phyloP scores from a whole-genome alignment of 2,329 filamentous ascomycete genomes.

The Cadophora malorum region DNA sequence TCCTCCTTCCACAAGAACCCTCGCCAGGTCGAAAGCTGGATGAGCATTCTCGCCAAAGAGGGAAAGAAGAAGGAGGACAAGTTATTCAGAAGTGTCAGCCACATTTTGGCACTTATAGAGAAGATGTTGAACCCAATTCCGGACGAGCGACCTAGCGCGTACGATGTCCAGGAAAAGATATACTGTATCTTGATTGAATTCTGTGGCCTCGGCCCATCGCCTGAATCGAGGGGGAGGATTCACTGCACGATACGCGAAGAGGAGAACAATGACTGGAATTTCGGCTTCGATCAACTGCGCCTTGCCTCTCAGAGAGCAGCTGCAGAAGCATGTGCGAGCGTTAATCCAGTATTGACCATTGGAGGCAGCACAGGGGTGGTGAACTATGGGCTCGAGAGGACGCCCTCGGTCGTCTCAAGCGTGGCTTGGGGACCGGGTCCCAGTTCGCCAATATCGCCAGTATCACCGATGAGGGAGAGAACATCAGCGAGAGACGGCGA shows the following conservation, averaged over 20 bases:
- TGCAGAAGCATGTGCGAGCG: conserved; percentile 42
- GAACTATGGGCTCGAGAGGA: conserved; percentile 38
- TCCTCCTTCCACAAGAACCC: conserved; percentile 76
- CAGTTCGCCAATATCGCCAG: conserved; percentile 16
- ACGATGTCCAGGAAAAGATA: conserved; percentile 58
- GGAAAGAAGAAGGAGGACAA: conserved; percentile 54
- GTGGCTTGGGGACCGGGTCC: conserved; percentile 20
- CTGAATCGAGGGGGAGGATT: conserved; percentile 29
- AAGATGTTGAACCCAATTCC: conserved; percentile 61
- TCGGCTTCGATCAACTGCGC: conserved; percentile 41
- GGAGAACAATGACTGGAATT: conserved; percentile 35
- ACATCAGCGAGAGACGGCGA: conserved; percentile 26
- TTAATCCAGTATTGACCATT: conserved; percentile 30
- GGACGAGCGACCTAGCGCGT: conserved; percentile 58
- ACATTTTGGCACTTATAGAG: conserved; percentile 58
- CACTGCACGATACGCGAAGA: conserved; percentile 37
- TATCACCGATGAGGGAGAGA: conserved; percentile 15
- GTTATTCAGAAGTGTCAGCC: conserved; percentile 58
- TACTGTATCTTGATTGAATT: conserved; percentile 56
- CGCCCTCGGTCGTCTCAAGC: conserved; percentile 24
- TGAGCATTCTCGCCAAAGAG: conserved; percentile 65
- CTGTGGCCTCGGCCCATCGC: conserved; percentile 33
- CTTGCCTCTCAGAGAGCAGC: conserved; percentile 42
- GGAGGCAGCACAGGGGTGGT: conserved; percentile 31
- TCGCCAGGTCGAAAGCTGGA: conserved; percentile 73